Base-by-base conservation (phyloP, 73 alveolate species). In the Stentor roeselii region DNA sequence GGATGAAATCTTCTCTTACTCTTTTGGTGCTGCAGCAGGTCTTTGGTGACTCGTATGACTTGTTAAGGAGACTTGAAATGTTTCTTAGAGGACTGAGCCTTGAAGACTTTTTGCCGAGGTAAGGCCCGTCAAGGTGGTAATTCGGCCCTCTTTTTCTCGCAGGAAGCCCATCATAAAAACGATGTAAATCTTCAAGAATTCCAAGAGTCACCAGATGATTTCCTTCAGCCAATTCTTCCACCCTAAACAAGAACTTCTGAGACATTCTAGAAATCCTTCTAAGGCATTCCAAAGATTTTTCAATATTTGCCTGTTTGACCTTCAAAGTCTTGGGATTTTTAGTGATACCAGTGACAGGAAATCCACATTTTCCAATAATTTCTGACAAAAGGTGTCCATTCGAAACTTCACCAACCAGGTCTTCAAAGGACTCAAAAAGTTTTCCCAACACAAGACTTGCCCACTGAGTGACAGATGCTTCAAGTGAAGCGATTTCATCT, bases 111-210 rank as follows among this genome's bases (percentile, higher is more conserved):
- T 21, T 6, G 30, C 96, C 93, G 38, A 91, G 3, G 59, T 88
- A 89, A 0, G 96, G 96, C 21, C 96, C 96, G 85, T 87, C 90
- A 38, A 61, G 80, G 58, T 82, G 90, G 42, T 91, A 91, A 30
- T 75, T 60, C 36, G 84, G 80, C 0, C 96, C 96, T 3, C 83
- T 36, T 76, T 82, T 87, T 58, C 96, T 87, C 3, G 93, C 86
- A 42, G 90, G 85, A 21, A 86, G 60, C 37, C 96, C 96, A 60
- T 91, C 96, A 83, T 67, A 88, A 83, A 85, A 87, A 36, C 90
- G 87, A 59, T 91, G 93, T 30, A 91, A 11, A 78, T 91, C 96
- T 75, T 91, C 96, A 3, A 91, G 86, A 36, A 91, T 59, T 35
- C 96, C 96, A 35, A 91, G 11, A 76, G 87, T 59, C 11, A 76